A percentile compares a stretch with the other conserved stretches of the same genome.
phyloP scores from a whole-genome alignment of 2,329 filamentous ascomycete species.

The Volutella citrinella region DNA sequence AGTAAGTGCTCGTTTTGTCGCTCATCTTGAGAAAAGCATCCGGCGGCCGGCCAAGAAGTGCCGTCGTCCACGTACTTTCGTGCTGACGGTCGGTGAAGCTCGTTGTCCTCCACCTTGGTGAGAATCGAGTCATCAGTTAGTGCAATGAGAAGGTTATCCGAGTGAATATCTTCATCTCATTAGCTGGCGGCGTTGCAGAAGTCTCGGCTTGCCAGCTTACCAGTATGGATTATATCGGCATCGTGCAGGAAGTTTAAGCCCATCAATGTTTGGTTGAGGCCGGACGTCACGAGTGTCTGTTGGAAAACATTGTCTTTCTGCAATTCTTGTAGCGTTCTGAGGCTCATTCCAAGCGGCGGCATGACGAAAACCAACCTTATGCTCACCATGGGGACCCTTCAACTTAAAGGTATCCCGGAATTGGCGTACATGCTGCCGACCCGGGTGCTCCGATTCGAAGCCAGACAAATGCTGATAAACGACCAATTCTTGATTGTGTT shows the following conservation, averaged over 20 bases:
- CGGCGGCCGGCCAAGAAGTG: no score
- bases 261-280: conserved; percentile 20
- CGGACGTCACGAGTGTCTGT: conserved; percentile 20
- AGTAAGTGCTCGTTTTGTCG: conserved; percentile 20
- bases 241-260: conserved; percentile 25
- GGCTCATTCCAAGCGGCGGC: conserved; percentile 35
- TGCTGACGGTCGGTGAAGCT: conserved; percentile 27
- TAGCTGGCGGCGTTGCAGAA: conserved; percentile 1
- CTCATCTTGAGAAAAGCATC: conserved; percentile 31
- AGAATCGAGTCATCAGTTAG: conserved; percentile 29
- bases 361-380: conserved; percentile 33
- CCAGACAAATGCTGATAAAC: conserved; percentile 27
- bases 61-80: conserved; percentile 25
- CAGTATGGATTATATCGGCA: conserved; percentile 25
- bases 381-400: conserved; percentile 27
- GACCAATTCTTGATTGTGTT: conserved; percentile 26
- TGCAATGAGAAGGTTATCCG: conserved; percentile 35
- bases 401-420: conserved; percentile 34
- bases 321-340: conserved; percentile 31
- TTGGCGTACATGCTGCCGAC: conserved; percentile 28
- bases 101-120: conserved; percentile 27
- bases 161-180: conserved; percentile 29
- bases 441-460: conserved; percentile 23
- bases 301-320: conserved; percentile 24
- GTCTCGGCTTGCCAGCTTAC: conserved; percentile 13